phyloP scores from a whole-genome alignment of 2,329 filamentous ascomycete species.

The Venturia carpophila region DNA sequence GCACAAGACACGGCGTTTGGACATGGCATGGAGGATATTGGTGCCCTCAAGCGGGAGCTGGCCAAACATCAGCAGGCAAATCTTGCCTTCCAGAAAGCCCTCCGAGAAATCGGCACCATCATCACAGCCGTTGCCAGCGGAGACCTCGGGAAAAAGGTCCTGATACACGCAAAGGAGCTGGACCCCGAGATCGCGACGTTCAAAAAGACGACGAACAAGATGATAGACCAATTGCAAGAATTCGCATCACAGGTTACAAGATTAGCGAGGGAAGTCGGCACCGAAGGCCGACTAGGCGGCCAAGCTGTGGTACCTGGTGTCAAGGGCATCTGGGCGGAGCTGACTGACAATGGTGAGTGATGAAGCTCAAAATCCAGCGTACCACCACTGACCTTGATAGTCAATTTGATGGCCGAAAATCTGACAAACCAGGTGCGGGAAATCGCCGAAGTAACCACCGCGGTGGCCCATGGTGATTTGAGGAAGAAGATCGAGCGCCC shows the following conservation, averaged over 20 bases:
- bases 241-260: conserved; percentile 95
- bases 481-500: conserved; percentile 95
- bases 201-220: conserved; percentile 96
- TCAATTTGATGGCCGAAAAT: conserved; percentile 99
- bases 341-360: conserved; percentile 55
- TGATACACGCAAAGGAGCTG: conserved; percentile 93
- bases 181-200: conserved; percentile 97
- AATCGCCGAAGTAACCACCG: conserved; percentile 93
- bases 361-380: conserved; percentile 20
- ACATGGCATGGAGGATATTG: conserved; percentile 74
- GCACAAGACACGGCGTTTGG: conserved; percentile 76
- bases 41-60: conserved; percentile 81
- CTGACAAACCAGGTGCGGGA: conserved; percentile 95
- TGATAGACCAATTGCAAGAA: conserved; percentile 97
- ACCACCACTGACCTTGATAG: conserved; percentile 36
- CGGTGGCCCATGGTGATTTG: conserved; percentile 87
- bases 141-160: conserved; percentile 92
- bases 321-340: conserved; percentile 93
- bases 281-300: conserved; percentile 86
- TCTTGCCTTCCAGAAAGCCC: conserved; percentile 93
- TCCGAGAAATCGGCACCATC: conserved; percentile 94
- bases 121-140: conserved; percentile 92
- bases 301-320: conserved; percentile 92
- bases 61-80: conserved; percentile 98
- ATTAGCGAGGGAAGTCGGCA: conserved; percentile 90